Conservation (phyloP, 352 stramenopile genomes). For the Phytophthora pinifolia region DNA sequence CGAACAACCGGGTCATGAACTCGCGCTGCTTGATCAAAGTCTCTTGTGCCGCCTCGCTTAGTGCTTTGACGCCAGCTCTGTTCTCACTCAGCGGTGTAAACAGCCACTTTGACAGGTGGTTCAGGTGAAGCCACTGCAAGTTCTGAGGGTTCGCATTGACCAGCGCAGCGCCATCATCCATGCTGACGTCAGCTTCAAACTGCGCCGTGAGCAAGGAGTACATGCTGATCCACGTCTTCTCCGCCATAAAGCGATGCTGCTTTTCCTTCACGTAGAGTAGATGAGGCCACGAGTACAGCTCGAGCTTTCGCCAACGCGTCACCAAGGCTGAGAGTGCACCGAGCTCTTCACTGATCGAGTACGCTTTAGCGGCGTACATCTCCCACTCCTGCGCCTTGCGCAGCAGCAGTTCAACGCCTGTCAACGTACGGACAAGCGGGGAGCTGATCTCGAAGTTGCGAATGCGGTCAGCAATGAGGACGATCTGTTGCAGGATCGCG, state of each 20-base stretch:
- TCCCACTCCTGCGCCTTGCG: conserved; percentile 99
- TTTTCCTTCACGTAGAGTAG: conserved; percentile 92
- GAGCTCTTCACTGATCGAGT: conserved; percentile 92
- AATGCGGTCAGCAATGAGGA: conserved; percentile 88
- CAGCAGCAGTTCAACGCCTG: conserved; percentile 95
- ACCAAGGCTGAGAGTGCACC: conserved; percentile 93
- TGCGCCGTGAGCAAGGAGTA: conserved; percentile 85
- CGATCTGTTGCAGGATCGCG: conserved; percentile 95
- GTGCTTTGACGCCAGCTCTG: conserved; percentile 9
- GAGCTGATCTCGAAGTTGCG: conserved; percentile 88
- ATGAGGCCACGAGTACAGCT: conserved; percentile 97
- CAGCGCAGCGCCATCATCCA: conserved; percentile 6
- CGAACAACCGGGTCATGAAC: conserved; percentile 84
- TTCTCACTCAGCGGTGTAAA: conserved; percentile 40
- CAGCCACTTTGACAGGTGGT: conserved; percentile 59
- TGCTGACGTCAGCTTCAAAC: conserved; percentile 55
- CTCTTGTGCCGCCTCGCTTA: conserved; percentile 24
- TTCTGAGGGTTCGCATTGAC: conserved; percentile 24
- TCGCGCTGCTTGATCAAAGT: conserved; percentile 47
- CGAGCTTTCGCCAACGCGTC: conserved; percentile 96
- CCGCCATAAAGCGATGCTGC: conserved; percentile 64
- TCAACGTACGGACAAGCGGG: conserved; percentile 90
- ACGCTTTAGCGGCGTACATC: conserved; percentile 91
- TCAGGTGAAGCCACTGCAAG: conserved; percentile 69
- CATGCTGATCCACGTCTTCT: conserved; percentile 89